phyloP scores from a whole-genome alignment of 148 eudicot species.

The Amaranthus cruentus region DNA sequence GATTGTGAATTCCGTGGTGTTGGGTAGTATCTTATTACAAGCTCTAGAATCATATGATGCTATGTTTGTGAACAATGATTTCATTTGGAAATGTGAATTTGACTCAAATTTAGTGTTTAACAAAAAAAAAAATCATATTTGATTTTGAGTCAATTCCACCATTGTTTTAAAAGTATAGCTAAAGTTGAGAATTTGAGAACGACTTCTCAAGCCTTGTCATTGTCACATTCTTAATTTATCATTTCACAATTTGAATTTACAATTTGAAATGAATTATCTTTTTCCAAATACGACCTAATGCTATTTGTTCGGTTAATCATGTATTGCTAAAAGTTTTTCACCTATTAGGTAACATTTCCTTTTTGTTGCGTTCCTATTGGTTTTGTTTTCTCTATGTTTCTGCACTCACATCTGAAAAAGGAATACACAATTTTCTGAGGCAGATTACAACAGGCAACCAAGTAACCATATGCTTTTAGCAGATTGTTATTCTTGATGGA shows the following conservation, averaged over 20 bases:
- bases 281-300: no score
- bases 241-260: no score
- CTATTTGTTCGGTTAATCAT: background rate
- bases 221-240: no score
- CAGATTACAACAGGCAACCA: background rate
- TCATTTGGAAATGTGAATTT: no score
- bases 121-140: no score
- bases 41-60: background rate
- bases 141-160: no score
- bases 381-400: constrained; percentile 3
- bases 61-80: no score
- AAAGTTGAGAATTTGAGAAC: no score
- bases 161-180: no score
- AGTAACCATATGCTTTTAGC: background rate
- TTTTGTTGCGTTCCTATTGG: background rate
- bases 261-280: no score
- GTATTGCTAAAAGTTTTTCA: background rate
- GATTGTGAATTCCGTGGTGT: background rate
- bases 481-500: background rate
- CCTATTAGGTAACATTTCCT: background rate
- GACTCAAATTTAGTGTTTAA: no score
- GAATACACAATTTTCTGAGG: background rate
- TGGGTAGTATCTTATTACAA: background rate
- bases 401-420: background rate
- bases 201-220: no score